A percentile compares a stretch with the other conserved stretches of the same genome.
Evolutionary conservation across 129 eudicot genomes (phyloP).

Genomic region (Flaveria sonorensis): DNA sequence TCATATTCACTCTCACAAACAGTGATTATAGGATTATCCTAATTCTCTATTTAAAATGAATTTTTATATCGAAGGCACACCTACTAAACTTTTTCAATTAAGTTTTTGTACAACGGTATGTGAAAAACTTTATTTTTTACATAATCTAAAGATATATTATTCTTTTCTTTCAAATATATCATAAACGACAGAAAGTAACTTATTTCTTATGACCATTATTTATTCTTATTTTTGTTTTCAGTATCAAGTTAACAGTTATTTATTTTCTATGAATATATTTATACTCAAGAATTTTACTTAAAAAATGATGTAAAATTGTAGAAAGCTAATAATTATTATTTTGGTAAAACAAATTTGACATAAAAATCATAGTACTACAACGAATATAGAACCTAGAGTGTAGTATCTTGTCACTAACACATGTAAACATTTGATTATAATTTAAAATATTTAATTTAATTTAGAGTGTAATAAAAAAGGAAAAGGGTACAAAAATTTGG

Average conservation of each 20-base stretch:
- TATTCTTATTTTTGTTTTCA: background rate
- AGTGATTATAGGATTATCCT: too few species aligned
- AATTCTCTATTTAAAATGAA: too few species aligned
- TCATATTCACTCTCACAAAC: too few species aligned
- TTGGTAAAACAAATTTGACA: background rate
- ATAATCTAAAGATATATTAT: too few species aligned
- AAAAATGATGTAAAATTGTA: background rate
- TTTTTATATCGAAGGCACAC: too few species aligned
- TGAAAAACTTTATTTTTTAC: too few species aligned
- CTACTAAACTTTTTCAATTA: too few species aligned
- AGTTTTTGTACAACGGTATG: too few species aligned
- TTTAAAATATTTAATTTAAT: background rate
- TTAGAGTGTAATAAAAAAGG: background rate
- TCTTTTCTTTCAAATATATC: too few species aligned
- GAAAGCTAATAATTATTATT: background rate
- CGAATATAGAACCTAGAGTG: background rate
- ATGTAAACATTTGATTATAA: slow-evolving; percentile 1
- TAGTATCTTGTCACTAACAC: background rate
- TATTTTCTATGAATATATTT: background rate
- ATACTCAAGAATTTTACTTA: background rate
- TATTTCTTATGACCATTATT: background rate
- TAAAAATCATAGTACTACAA: background rate
- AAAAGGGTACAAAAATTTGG: slow-evolving; percentile 27
- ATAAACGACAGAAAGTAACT: too few species aligned
- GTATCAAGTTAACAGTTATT: background rate